phyloP scores from a whole-genome alignment of 768 basidiomycete genomes.

The Pleurotus cornucopiae region DNA sequence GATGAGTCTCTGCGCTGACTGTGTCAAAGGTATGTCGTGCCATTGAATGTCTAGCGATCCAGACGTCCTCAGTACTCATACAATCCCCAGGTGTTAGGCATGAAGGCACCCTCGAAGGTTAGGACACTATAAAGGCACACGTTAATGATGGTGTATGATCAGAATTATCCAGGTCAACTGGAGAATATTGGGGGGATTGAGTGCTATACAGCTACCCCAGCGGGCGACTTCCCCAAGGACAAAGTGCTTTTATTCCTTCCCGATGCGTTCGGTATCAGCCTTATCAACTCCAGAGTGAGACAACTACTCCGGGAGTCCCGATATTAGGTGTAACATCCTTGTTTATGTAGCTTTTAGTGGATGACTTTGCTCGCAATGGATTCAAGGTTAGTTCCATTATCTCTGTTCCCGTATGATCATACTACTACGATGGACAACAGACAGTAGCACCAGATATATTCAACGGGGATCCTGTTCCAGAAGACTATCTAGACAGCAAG shows the following conservation, averaged over 20 bases:
- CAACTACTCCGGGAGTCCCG: background rate
- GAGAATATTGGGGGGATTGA: slow-evolving; percentile 32
- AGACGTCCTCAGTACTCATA: background rate
- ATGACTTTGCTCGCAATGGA: slow-evolving; percentile 42
- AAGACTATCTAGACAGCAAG: slow-evolving; percentile 27
- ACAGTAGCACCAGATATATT: slow-evolving; percentile 38
- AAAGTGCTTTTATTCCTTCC: slow-evolving; percentile 41
- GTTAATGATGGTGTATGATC: background rate
- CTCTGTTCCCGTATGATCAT: background rate
- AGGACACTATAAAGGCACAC: background rate
- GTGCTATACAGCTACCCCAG: slow-evolving; percentile 39
- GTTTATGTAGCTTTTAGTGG: slow-evolving; percentile 30
- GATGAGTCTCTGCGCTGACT: background rate
- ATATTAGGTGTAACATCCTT: background rate
- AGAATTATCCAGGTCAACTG: slow-evolving; percentile 13
- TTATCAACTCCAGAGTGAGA: slow-evolving; percentile 24
- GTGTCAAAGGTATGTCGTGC: background rate
- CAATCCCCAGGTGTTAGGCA: background rate
- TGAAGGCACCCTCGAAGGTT: background rate
- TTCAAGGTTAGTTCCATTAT: slow-evolving; percentile 29
- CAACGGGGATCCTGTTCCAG: slow-evolving; percentile 34
- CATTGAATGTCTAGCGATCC: background rate
- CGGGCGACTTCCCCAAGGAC: slow-evolving; percentile 31
- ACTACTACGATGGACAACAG: slow-evolving; percentile 14
- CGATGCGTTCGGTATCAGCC: slow-evolving; percentile 35